These are phyloP conservation scores for Candida suzukii DNA, from an alignment of 805 yeast species.

Conservation along the genomic window DNA sequence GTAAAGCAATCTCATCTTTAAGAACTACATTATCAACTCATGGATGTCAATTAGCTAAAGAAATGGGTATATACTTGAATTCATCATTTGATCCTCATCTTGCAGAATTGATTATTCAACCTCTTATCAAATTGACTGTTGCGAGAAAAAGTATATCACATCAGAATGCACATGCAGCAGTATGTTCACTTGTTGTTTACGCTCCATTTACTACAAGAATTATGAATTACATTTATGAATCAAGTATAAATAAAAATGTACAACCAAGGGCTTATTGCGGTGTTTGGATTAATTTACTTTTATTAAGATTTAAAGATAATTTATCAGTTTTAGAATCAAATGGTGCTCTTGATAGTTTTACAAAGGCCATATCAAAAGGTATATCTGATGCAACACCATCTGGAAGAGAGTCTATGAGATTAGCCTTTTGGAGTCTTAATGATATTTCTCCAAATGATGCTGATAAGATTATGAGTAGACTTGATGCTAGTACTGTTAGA, in stretches of 20 bases:
- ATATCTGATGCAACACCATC: conserved; percentile 73
- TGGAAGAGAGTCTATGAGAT: conserved; percentile 71
- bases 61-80: conserved; percentile 39
- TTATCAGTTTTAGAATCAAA: conserved; percentile 21
- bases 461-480: conserved; percentile 25
- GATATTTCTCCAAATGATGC: conserved; percentile 48
- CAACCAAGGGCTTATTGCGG: conserved; percentile 67
- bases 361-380: conserved; percentile 48
- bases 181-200: conserved; percentile 48
- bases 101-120: conserved; percentile 41
- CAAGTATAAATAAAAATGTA: conserved; percentile 62
- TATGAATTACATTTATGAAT: conserved; percentile 39
- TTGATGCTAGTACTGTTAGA: conserved; percentile 42
- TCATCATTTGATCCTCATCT: conserved; percentile 34
- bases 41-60: conserved; percentile 74
- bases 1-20: conserved; percentile 62
- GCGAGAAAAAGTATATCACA: conserved; percentile 62
- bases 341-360: conserved; percentile 36
- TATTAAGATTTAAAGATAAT: conserved; percentile 43
- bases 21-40: conserved; percentile 77
- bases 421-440: conserved; percentile 65
- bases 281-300: conserved; percentile 57
- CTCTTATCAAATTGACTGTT: conserved; percentile 46
- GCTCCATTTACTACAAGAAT: conserved; percentile 47
- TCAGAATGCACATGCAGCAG: conserved; percentile 45